These are phyloP conservation scores for Solanum ossicruentum DNA, from an alignment of 257 asterid species.

Conservation along the genomic window DNA sequence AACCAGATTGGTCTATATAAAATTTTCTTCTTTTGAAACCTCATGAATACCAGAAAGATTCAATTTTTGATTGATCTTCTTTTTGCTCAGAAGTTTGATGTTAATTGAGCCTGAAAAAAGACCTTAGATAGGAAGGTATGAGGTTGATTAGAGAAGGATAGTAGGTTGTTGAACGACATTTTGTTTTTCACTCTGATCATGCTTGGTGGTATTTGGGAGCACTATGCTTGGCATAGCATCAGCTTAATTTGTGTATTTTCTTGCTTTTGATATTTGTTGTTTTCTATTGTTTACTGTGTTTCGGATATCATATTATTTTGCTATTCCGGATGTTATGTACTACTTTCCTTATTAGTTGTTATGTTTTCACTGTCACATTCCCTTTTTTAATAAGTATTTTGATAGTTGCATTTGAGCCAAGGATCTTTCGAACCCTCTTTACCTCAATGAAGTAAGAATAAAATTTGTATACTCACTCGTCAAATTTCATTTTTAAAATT, in stretches of 20 bases:
- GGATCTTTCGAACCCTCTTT: too few species aligned
- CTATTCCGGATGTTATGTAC: neutral
- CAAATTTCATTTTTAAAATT: too few species aligned
- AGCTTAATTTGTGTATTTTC: too few species aligned
- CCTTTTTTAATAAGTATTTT: neutral
- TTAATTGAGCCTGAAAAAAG: neutral
- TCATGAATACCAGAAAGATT: neutral
- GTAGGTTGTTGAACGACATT: neutral
- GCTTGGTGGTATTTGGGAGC: neutral
- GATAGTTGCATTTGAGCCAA: too few species aligned
- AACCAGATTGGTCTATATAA: neutral
- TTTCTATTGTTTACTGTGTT: neutral
- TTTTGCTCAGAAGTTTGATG: neutral
- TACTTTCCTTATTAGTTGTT: neutral
- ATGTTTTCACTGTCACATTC: neutral
- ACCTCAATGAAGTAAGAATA: too few species aligned
- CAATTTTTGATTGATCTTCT: neutral
- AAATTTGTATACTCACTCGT: too few species aligned
- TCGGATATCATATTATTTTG: neutral
- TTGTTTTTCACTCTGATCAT: neutral
- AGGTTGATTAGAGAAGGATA: neutral
- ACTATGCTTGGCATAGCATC: neutral
- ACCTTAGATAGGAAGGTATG: neutral
- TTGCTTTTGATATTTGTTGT: too few species aligned
- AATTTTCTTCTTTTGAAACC: neutral